These are phyloP conservation scores for Xylariaceae sp. DNA, from an alignment of 2,329 filamentous ascomycete genomes.

Conservation along the genomic window DNA sequence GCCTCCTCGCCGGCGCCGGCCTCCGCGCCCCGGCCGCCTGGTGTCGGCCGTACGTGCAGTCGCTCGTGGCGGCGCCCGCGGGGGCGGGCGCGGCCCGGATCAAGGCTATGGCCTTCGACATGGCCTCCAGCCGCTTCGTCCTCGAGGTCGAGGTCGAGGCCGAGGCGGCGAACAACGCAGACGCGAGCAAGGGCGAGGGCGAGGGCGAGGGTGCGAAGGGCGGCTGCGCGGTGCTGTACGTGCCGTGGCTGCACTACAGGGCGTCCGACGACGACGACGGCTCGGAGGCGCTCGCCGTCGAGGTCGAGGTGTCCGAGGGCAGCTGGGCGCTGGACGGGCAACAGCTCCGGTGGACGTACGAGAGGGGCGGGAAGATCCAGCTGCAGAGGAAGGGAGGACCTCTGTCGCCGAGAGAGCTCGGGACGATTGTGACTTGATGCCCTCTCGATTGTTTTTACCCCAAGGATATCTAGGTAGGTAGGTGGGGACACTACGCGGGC, in stretches of 20 bases:
- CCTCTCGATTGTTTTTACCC: too few species aligned
- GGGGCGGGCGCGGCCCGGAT: too few species aligned
- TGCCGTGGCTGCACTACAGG: constrained; percentile 15
- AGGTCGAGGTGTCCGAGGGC: constrained; percentile 4
- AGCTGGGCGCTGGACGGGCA: constrained; percentile 5
- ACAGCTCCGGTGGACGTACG: constrained; percentile 6
- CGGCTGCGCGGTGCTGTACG: constrained; percentile 8
- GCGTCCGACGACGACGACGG: constrained; percentile 3
- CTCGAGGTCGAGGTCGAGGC: constrained; percentile 4
- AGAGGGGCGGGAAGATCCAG: constrained; percentile 5
- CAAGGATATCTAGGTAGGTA: too few species aligned
- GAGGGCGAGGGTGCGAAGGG: constrained; percentile 1
- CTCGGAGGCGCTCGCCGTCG: constrained; percentile 6
- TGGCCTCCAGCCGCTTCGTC: constrained; percentile 6
- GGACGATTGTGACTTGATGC: constrained; percentile 5
- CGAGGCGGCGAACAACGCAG: constrained; percentile 1
- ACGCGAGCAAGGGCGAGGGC: constrained; percentile 5
- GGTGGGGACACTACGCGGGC: too few species aligned
- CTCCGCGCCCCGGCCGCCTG: constrained; percentile 13
- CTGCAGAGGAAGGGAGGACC: constrained; percentile 5
- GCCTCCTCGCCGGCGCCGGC: constrained; percentile 7
- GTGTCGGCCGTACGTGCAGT: constrained; percentile 14
- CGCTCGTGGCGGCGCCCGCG: constrained; percentile 4
- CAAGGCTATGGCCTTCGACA: constrained; percentile 9
- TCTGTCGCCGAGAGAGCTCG: constrained; percentile 6